Base-by-base conservation (phyloP, 2,329 filamentous ascomycete species). In the Alternaria arborescens region DNA sequence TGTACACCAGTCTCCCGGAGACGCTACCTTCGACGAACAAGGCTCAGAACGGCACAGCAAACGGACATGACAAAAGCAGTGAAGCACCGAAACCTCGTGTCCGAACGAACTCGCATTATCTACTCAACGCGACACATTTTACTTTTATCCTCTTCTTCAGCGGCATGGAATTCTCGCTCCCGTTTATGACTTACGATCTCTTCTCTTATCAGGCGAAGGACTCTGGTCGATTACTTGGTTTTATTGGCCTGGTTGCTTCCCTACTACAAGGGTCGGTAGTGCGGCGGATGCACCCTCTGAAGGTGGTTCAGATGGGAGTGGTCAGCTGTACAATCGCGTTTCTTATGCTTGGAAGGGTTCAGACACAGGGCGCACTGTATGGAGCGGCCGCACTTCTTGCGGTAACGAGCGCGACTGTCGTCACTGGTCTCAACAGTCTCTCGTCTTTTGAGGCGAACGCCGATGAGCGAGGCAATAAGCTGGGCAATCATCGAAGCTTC, bases 161-260 rank as follows among this genome's bases (percentile, higher is more conserved):
- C 2, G 95, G 95, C 62, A 94, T 99, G 91, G 95, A 99, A 77
- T 98, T 97, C 79, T 97, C 93, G 1, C 86, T 99, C 3, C 94
- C 95, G 0, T 99, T 99, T 78, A 94, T 99, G 88, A 98, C 94
- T 0, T 97, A 95, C 72, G 94, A 97, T 54, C 87, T 99, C 44
- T 98, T 98, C 78, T 86, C 87, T 8, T 96, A 95, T 76, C 87
- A 85, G 11, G 90, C 93, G 1, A 87, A 88, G 43, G 87, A 92
- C 53, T 97, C 96, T 67, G 95, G 95, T 16, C 88, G 89, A 11
- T 84, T 99, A 2, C 88, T 99, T 2, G 94, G 95, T 6, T 95
- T 91, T 78, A 92, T 99, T 71, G 95, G 95, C 0, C 87, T 99
- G 3, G 86, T 98, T 7, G 94, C 95, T 8, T 95, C 93, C 0